A percentile compares a stretch with the other conserved stretches of the same genome.
phyloP scores from a whole-genome alignment of 352 stramenopile species.

The Pythium grandisporangium region DNA sequence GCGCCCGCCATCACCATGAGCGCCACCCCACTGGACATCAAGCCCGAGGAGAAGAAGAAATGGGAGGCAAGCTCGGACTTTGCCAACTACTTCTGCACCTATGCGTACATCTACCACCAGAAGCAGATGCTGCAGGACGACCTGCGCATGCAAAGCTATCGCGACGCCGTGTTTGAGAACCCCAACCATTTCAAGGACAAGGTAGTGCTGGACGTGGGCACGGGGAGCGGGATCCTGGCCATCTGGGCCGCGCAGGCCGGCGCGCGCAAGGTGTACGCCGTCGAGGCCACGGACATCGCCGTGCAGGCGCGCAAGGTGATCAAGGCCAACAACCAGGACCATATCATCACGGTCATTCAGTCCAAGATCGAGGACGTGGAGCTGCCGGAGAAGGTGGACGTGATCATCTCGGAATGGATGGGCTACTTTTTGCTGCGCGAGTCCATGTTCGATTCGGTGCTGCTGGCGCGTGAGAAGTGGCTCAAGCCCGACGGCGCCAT shows the following conservation, averaged over 20 bases:
- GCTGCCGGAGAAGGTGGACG: slow-evolving; percentile 97
- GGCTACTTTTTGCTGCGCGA: slow-evolving; percentile 98
- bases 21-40: slow-evolving; percentile 34
- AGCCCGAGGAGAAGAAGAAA: slow-evolving; percentile 71
- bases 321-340: slow-evolving; percentile 92
- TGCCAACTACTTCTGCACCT: slow-evolving; percentile 88
- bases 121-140: slow-evolving; percentile 99
- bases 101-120: slow-evolving; percentile 88
- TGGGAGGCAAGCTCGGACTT: slow-evolving; percentile 84
- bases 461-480: slow-evolving; percentile 95
- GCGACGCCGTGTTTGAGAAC: slow-evolving; percentile 97
- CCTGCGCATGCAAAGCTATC: slow-evolving; percentile 98
- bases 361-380: slow-evolving; percentile 97
- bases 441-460: slow-evolving; percentile 98
- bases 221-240: slow-evolving; percentile 97
- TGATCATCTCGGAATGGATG: slow-evolving; percentile 99
- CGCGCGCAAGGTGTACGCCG: slow-evolving; percentile 96
- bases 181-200: slow-evolving; percentile 97
- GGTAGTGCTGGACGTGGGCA: slow-evolving; percentile 99
- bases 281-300: slow-evolving; percentile 97
- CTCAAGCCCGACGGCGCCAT: slow-evolving; percentile 95
- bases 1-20: slow-evolving; percentile 11
- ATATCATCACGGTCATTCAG: slow-evolving; percentile 98
- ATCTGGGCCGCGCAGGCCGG: slow-evolving; percentile 98
- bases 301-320: slow-evolving; percentile 95